A percentile compares a stretch with the other conserved stretches of the same genome.
phyloP scores from a whole-genome alignment of 495 filamentous ascomycete genomes.

The Hypoxylon fragiforme region DNA sequence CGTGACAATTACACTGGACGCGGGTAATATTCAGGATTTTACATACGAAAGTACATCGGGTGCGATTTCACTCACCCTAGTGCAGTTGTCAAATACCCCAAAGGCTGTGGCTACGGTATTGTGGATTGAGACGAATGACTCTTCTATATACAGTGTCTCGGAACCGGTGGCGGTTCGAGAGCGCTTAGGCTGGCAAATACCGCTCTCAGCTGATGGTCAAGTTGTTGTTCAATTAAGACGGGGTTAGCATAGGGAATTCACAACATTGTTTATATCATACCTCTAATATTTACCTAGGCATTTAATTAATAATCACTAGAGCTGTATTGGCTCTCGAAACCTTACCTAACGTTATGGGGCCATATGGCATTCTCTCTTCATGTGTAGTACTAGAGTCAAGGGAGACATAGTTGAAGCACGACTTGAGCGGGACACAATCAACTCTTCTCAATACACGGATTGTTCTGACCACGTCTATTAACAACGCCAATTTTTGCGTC shows the following conservation, averaged over 20 bases:
- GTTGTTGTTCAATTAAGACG: slow-evolving; percentile 17
- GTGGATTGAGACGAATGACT: slow-evolving; percentile 22
- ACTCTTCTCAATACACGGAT: slow-evolving; percentile 1
- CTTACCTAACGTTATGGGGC: too few relatives aligned
- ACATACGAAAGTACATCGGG: slow-evolving; percentile 25
- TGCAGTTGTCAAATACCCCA: slow-evolving; percentile 27
- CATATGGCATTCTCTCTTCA: neutral
- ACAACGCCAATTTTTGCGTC: slow-evolving; percentile 19
- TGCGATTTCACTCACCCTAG: slow-evolving; percentile 25
- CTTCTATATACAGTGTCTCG: slow-evolving; percentile 3
- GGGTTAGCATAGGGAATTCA: neutral
- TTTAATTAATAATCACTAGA: too few relatives aligned
- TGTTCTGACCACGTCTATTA: slow-evolving; percentile 21
- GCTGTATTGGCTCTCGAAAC: too few relatives aligned
- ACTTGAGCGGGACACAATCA: neutral
- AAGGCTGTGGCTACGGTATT: slow-evolving; percentile 31
- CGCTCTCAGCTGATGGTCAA: slow-evolving; percentile 10
- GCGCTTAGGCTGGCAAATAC: slow-evolving; percentile 16
- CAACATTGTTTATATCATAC: neutral
- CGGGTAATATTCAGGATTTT: slow-evolving; percentile 44
- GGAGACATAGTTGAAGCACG: neutral
- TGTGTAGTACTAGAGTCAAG: neutral
- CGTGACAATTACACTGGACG: slow-evolving; percentile 46
- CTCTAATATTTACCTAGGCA: too few relatives aligned
- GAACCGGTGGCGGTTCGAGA: neutral